These are phyloP conservation scores for Vigna trinervia DNA, from an alignment of 306 rosid species.

Conservation along the genomic window DNA sequence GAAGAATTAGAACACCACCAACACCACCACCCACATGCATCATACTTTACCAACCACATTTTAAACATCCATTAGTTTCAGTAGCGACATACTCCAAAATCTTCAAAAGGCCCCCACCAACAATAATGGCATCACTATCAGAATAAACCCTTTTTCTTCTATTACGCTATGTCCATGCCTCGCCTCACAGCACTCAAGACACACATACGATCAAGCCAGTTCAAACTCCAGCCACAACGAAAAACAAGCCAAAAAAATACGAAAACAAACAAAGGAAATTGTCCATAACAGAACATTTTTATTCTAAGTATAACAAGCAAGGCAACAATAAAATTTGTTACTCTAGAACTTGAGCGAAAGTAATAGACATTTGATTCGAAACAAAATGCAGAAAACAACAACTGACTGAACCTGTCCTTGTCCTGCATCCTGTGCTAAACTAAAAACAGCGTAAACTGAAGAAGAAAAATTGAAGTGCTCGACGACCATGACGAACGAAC, in stretches of 20 bases:
- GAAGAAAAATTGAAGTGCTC: conserved; percentile 7
- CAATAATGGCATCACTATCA: not conserved
- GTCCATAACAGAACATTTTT: conserved; percentile 18
- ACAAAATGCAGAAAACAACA: conserved; percentile 50
- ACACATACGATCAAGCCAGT: not conserved
- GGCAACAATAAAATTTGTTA: conserved; percentile 20
- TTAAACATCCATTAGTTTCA: not conserved
- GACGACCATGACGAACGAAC: conserved; percentile 36
- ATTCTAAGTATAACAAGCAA: conserved; percentile 33
- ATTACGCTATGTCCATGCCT: conserved; percentile 14
- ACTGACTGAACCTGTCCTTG: not conserved
- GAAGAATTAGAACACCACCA: not conserved
- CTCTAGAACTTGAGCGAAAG: conserved; percentile 32
- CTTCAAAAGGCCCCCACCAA: not conserved
- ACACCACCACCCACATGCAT: not conserved
- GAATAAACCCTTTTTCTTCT: conserved; percentile 3
- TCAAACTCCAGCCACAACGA: not conserved
- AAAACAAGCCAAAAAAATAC: not conserved
- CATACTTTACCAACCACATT: not conserved
- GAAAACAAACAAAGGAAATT: not conserved
- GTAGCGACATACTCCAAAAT: not conserved
- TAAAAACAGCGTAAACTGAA: not conserved
- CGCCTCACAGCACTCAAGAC: not conserved
- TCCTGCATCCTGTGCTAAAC: conserved; percentile 46
- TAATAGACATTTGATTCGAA: conserved; percentile 53